A percentile compares a stretch with the other conserved stretches of the same genome.
These are phyloP conservation scores for Porcisia hertigi DNA, from an alignment of 208 protist genomes.

Conservation along the genomic window DNA sequence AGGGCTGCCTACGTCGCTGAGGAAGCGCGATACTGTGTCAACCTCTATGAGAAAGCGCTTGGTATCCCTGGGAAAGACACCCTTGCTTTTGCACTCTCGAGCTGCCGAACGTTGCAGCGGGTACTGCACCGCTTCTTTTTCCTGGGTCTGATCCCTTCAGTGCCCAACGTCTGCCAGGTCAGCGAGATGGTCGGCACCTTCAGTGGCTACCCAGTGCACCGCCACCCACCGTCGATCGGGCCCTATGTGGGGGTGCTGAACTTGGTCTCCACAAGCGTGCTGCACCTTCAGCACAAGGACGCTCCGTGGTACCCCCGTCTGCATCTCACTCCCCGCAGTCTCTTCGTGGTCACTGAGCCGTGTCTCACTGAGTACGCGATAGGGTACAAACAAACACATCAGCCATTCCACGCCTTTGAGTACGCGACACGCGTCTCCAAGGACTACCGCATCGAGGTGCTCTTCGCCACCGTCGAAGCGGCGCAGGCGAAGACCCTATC, in stretches of 20 bases:
- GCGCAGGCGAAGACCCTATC: slow-evolving; percentile 58
- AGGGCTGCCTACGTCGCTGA: slow-evolving; percentile 85
- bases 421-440: slow-evolving; percentile 88
- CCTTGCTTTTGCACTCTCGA: slow-evolving; percentile 73
- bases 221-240: slow-evolving; percentile 79
- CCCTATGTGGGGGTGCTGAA: slow-evolving; percentile 87
- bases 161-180: slow-evolving; percentile 88
- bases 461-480: slow-evolving; percentile 87
- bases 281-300: slow-evolving; percentile 83
- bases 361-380: slow-evolving; percentile 85
- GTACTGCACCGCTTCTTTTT: slow-evolving; percentile 82
- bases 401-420: slow-evolving; percentile 88
- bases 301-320: slow-evolving; percentile 87
- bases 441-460: slow-evolving; percentile 91
- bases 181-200: slow-evolving; percentile 92
- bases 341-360: slow-evolving; percentile 83
- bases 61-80: slow-evolving; percentile 83
- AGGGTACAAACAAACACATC: slow-evolving; percentile 85
- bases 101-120: slow-evolving; percentile 64
- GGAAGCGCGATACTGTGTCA: slow-evolving; percentile 90
- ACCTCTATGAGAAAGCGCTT: slow-evolving; percentile 84
- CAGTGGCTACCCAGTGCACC: slow-evolving; percentile 86
- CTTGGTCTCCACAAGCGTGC: slow-evolving; percentile 80
- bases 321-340: slow-evolving; percentile 73
- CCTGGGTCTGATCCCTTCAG: slow-evolving; percentile 77